Evolutionary conservation across 768 basidiomycete species (phyloP), one percentile per base, ranked within the genome.

Genomic region (Artomyces pyxidatus): DNA sequence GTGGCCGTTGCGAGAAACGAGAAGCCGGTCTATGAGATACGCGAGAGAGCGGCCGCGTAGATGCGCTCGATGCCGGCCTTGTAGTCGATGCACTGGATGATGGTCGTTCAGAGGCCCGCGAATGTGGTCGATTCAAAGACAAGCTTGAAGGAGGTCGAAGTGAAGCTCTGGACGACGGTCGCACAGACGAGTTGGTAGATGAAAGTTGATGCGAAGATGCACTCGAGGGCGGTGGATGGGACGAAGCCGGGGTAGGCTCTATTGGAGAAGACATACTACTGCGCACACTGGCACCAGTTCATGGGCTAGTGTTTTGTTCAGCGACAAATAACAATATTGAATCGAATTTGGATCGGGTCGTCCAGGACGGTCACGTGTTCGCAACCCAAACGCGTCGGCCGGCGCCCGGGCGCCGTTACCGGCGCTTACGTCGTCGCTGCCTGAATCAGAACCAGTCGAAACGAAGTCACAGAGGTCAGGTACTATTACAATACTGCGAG

Each of bases 1-100:
- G 67, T 35, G 77, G 75, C 25, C 78, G 73, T 26, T 80, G 78
- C 3, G 69, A 62, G n/a, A 63, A 42, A 9, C 68, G 59, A 12
- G 67, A 68, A 12, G 53, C 42, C 0, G 65, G 56, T 19, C 66
- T 50, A 21, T 63, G 57, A 6, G 62, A 62, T 6, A 52, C 37
- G 41, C 62, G 64, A 43, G 68, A 67, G 27, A 51, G 51, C 14
- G 68, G 54, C 30, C 66, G 58, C 22, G 53, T 50, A 25, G 61
- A 60, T 26, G 57, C 56, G 28, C 60, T 61, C 12, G 62, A 61
- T 9, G 42, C 39, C 63, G 70, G 76, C 55, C 61, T 71, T 59
- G 52, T 65, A 49, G 56, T 56, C 17, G 54, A 72, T 57, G 59
- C 71, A 60, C 62, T 75, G 61, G 61, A 80, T 62, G 59, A 64